Evolutionary conservation across 202 grass and related monocot species (phyloP), one percentile per base, ranked within the genome.

Genomic region (Dendrocalamus latiflorus): DNA sequence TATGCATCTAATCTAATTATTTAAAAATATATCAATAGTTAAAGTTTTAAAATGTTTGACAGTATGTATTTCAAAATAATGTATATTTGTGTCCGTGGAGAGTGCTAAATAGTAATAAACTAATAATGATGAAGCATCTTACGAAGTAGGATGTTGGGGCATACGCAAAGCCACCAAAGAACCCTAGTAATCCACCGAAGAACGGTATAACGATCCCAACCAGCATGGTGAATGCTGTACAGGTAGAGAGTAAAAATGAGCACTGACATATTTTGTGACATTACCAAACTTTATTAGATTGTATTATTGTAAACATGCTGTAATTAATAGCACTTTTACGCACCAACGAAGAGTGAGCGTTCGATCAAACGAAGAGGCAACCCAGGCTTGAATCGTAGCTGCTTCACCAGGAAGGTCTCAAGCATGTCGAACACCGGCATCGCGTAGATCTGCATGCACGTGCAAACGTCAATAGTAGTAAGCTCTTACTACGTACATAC

Each of bases 391-490:
- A 93, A 89, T 6, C 68, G 37, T 2, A 93, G 82, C 84, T 93
- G 60, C 72, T 93, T 91, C 25, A 94, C 91, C 1, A 97, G 89
- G 48, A 93, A 84, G 4, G 94, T 91, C 74, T 97, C 94, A 6
- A 97, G 71, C 94, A 97, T 97, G 71, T 97, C 91, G 51, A 91
- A 97, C 4, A 97, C 94, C 6, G 94, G 94, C 91, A 97, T 94
- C 5, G 94, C 94, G 38, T 91, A 97, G 17, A 97, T 91, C 91
- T 92, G 82, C 83, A 81, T 10, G 25, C 24, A 81, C 68, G 3
- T 2, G 12, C 34, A 67, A 21, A 42, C 41, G 36, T n/a, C 64
- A n/a, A 65, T 43, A 16, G n/a, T n/a, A n/a, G n/a, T n/a, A n/a
- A n/a, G n/a, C 42, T n/a, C n/a, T n/a, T 12, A 10, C 42, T 11